Evolutionary conservation across 2,329 filamentous ascomycete species (phyloP), one percentile per base, ranked within the genome.

Genomic region (Sclerotiophoma versabilis): DNA sequence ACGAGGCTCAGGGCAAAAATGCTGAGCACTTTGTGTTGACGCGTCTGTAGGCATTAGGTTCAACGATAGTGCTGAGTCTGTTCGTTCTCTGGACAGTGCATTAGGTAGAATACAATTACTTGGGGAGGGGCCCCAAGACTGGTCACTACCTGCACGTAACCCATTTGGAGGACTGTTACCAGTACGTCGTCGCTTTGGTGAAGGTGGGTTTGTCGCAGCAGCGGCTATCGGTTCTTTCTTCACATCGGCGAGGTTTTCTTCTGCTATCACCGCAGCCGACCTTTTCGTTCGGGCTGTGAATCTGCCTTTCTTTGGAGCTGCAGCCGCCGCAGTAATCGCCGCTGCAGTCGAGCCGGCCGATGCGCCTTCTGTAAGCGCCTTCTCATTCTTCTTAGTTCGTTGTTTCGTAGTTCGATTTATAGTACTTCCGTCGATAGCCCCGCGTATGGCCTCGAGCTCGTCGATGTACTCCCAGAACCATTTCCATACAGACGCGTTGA

Each of bases 401-500:
- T 26, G 27, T 12, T 29, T 41, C 19, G 38, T 58, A 5, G 5
- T 33, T 8, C 53, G 60, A 23, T 58, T 41, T 3, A 64, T 36
- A 4, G 63, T 69, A 25, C 45, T 63, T 11, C 64, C 59, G 37
- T 71, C 64, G 1, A 68, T 58, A 14, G 61, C 61, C 15, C 68
- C 68, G 30, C 68, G 58, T 19, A 65, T 63, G 0, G 25, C 48
- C 34, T 72, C 66, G 5, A 75, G 42, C 8, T 68, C 49, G 3
- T 71, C 63, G 9, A 75, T 59, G 19, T 57, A 74, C 0, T 70
- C 56, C 73, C 73, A 76, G 9, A 66, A 49, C 26, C 62, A 65
- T 10, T 59, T 69, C 73, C 73, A 75, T 0, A 62, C 14, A 2
- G 44, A 2, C 0, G 33, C 10, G 29, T 72, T 71, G 34, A 66